Evolutionary conservation across 2,329 filamentous ascomycete genomes (phyloP).

Genomic region (Ophiobolus disseminans): DNA sequence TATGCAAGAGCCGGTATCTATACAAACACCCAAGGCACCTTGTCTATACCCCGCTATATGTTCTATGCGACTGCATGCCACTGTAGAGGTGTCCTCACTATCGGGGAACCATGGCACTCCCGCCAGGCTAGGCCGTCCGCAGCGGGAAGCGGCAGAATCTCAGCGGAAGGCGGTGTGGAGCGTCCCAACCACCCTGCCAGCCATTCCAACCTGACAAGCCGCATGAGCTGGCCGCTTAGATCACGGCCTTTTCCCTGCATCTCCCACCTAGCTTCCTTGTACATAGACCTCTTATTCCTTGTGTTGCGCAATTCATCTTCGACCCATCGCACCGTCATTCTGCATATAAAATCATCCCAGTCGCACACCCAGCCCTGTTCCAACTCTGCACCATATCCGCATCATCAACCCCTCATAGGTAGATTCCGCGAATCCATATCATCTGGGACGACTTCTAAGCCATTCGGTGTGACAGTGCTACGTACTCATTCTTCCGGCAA

Average conservation of each 20-base stretch:
- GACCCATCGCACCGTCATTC: conserved; percentile 2
- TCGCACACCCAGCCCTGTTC: conserved; percentile 10
- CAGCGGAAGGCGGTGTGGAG: conserved; percentile 5
- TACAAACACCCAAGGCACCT: too few relatives aligned
- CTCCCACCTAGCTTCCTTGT: conserved; percentile 24
- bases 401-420: conserved; percentile 22
- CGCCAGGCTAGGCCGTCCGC: too few relatives aligned
- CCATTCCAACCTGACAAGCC: conserved; percentile 15
- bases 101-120: too few relatives aligned
- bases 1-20: too few relatives aligned
- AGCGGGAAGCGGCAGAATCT: neutral
- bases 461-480: conserved; percentile 28
- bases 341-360: conserved; percentile 1
- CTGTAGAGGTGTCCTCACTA: too few relatives aligned
- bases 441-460: conserved; percentile 21
- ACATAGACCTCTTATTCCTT: conserved; percentile 20
- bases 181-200: conserved; percentile 12
- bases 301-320: conserved; percentile 5
- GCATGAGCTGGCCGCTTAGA: conserved; percentile 27
- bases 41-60: too few relatives aligned
- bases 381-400: conserved; percentile 14
- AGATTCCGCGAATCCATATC: conserved; percentile 27
- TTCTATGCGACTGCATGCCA: too few relatives aligned
- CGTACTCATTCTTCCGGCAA: conserved; percentile 15
- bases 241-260: conserved; percentile 12